phyloP scores from a whole-genome alignment of 2,329 filamentous ascomycete species.

The Ceratocystis cacaofunesta region DNA sequence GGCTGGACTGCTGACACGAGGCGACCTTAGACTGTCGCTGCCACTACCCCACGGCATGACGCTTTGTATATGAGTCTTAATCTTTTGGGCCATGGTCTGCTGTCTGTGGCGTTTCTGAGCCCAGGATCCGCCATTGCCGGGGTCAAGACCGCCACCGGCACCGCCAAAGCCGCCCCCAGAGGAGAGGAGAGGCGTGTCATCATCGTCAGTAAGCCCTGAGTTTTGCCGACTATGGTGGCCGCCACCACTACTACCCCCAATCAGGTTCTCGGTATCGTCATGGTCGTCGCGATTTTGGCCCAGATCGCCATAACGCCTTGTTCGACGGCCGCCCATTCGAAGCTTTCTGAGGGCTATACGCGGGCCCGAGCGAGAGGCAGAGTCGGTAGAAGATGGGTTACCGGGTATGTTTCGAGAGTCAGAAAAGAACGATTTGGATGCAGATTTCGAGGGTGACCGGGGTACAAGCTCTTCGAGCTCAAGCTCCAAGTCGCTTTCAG shows the following conservation, averaged over 20 bases:
- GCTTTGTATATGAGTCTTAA: constrained; percentile 42
- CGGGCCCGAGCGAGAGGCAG: constrained; percentile 21
- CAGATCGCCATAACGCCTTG: constrained; percentile 44
- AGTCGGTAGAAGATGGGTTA: constrained; percentile 16
- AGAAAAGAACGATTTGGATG: constrained; percentile 22
- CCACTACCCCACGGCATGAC: constrained; percentile 40
- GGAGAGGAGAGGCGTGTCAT: constrained; percentile 60
- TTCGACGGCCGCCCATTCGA: constrained; percentile 48
- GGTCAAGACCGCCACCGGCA: background rate
- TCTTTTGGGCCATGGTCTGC: constrained; percentile 3
- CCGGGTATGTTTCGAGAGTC: constrained; percentile 23
- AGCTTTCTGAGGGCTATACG: constrained; percentile 57
- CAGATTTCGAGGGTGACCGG: constrained; percentile 21
- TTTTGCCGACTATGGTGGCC: constrained; percentile 40
- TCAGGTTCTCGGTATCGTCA: constrained; percentile 45
- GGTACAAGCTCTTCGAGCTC: constrained; percentile 71
- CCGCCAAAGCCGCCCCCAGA: constrained; percentile 22
- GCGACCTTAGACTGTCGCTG: background rate
- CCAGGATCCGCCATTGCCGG: background rate
- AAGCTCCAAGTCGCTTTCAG: constrained; percentile 52
- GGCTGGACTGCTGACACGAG: constrained; percentile 21
- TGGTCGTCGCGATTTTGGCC: constrained; percentile 39
- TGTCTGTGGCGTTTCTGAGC: constrained; percentile 6
- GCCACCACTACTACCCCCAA: constrained; percentile 46
- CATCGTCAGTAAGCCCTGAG: constrained; percentile 46